Conservation (phyloP, 73 alveolate species). For the Blepharisma stoltei region DNA sequence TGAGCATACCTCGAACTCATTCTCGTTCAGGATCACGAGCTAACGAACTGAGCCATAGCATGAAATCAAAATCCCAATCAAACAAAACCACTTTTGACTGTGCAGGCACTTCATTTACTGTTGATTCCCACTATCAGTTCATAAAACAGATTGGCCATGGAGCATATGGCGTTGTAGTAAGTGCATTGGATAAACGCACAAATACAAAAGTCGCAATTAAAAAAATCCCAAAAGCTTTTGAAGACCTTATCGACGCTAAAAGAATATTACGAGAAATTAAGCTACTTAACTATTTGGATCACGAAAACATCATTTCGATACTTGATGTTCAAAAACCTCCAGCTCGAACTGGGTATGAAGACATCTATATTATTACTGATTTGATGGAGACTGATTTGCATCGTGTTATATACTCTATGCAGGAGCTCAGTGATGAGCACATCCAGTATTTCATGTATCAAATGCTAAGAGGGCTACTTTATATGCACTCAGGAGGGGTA, state of each 20-base stretch:
- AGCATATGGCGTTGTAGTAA: constrained; percentile 90
- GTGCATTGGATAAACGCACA: constrained; percentile 72
- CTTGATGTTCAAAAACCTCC: constrained; percentile 82
- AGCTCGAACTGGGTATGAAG: constrained; percentile 81
- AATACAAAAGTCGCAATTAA: constrained; percentile 86
- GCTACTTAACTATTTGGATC: constrained; percentile 71
- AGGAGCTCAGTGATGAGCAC: constrained; percentile 86
- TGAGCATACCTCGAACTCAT: too few relatives aligned
- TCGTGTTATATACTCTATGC: constrained; percentile 79
- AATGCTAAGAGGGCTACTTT: constrained; percentile 73
- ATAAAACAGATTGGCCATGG: constrained; percentile 79
- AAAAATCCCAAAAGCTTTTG: constrained; percentile 84
- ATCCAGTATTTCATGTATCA: constrained; percentile 82
- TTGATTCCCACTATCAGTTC: constrained; percentile 71
- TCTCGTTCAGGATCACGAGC: too few relatives aligned
- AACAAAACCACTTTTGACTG: constrained; percentile 34
- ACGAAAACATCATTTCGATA: constrained; percentile 69
- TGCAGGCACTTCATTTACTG: constrained; percentile 64
- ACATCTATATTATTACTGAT: constrained; percentile 81
- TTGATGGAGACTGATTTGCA: constrained; percentile 94
- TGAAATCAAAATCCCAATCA: too few relatives aligned
- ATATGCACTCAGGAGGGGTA: constrained; percentile 82
- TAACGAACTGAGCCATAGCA: too few relatives aligned
- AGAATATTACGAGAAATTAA: constrained; percentile 82
- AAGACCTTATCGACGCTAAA: constrained; percentile 83